phyloP scores from a whole-genome alignment of 768 basidiomycete species.

The Leucosporidium yakuticum region DNA sequence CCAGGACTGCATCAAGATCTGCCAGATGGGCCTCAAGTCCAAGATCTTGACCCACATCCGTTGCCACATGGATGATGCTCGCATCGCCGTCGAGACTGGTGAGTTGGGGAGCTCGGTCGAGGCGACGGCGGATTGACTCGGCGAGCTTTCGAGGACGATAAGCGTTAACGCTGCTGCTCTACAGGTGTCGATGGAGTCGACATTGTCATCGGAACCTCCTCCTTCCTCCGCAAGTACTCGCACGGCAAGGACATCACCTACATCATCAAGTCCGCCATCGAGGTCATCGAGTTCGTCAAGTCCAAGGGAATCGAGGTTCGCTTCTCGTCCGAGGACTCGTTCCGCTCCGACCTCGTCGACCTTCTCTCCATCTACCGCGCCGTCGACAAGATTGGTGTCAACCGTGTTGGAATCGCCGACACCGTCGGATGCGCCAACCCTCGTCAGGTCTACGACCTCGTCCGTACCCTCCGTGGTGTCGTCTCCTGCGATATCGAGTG shows the following conservation, averaged over 20 bases:
- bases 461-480: slow-evolving; percentile 89
- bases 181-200: slow-evolving; percentile 96
- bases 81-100: slow-evolving; percentile 97
- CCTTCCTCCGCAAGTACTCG: slow-evolving; percentile 98
- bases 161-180: background rate
- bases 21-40: slow-evolving; percentile 91
- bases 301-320: slow-evolving; percentile 99
- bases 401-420: slow-evolving; percentile 97
- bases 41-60: slow-evolving; percentile 99
- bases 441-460: slow-evolving; percentile 95
- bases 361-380: slow-evolving; percentile 97
- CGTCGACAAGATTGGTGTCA: slow-evolving; percentile 98
- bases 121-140: background rate
- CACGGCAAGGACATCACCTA: slow-evolving; percentile 99
- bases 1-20: slow-evolving; percentile 92
- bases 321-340: slow-evolving; percentile 98
- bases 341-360: slow-evolving; percentile 99
- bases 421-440: slow-evolving; percentile 99
- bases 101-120: slow-evolving; percentile 32
- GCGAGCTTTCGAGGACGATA: background rate
- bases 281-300: slow-evolving; percentile 99
- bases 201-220: slow-evolving; percentile 97
- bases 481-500: slow-evolving; percentile 97
- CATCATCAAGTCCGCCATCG: slow-evolving; percentile 97
- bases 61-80: slow-evolving; percentile 99